Evolutionary conservation across 495 filamentous ascomycete species (phyloP).

Genomic region (Talaromyces proteolyticus): DNA sequence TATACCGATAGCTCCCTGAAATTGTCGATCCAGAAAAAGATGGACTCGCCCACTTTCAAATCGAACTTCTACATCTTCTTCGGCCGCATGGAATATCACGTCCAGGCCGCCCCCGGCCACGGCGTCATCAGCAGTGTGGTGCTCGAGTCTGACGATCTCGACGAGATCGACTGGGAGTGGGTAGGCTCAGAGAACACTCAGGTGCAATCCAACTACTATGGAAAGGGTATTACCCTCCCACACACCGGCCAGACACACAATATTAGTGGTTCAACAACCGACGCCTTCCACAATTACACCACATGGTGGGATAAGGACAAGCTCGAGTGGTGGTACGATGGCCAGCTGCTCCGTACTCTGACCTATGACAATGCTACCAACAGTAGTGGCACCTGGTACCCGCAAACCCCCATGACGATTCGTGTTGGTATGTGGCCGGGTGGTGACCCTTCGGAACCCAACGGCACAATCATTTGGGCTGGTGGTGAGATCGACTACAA

Average conservation of each 20-base stretch:
- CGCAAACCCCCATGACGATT: conserved; percentile 85
- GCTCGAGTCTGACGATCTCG: conserved; percentile 81
- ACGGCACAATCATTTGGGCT: conserved; percentile 66
- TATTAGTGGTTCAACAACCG: conserved; percentile 50
- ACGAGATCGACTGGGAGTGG: conserved; percentile 89
- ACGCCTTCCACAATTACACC: conserved; percentile 78
- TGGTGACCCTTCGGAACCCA: conserved; percentile 65
- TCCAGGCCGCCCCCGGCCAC: conserved; percentile 63
- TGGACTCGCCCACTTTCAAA: conserved; percentile 60
- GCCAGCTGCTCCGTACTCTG: conserved; percentile 62
- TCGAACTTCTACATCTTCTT: conserved; percentile 83
- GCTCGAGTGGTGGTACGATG: conserved; percentile 80
- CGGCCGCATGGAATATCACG: conserved; percentile 65
- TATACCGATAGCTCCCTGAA: conserved; percentile 54
- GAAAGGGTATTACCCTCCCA: conserved; percentile 77
- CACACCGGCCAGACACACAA: conserved; percentile 52
- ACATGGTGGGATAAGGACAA: conserved; percentile 76
- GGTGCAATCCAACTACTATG: conserved; percentile 91
- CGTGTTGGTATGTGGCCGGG: conserved; percentile 85
- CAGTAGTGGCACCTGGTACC: conserved; percentile 64
- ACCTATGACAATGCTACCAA: conserved; percentile 44
- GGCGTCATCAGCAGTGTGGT: conserved; percentile 83
- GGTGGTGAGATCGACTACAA: conserved; percentile 70
- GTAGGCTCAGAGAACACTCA: conserved; percentile 46
- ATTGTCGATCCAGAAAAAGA: conserved; percentile 62